Percentiles rank a stretch among this genome's conserved stretches.
Evolutionary conservation across 495 filamentous ascomycete species (phyloP).

Genomic region (Parachaetomium inaequale): DNA sequence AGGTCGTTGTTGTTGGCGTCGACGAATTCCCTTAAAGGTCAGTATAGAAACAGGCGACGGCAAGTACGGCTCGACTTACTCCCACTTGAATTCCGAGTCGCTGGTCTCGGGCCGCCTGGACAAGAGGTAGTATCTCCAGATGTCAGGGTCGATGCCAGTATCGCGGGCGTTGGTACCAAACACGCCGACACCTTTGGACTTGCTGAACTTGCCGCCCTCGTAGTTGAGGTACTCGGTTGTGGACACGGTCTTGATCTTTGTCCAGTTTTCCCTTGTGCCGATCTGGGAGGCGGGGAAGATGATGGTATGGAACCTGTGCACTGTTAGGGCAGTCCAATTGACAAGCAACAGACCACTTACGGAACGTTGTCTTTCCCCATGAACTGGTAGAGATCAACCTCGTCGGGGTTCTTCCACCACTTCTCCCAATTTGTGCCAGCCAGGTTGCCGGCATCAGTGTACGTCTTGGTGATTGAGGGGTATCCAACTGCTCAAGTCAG

Average conservation of each 20-base stretch:
- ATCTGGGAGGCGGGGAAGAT: conserved; percentile 88
- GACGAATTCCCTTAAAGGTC: conserved; percentile 59
- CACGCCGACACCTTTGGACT: conserved; percentile 82
- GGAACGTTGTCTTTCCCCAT: conserved; percentile 97
- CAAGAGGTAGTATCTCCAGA: conserved; percentile 92
- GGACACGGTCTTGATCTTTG: conserved; percentile 80
- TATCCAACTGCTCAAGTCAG: conserved; percentile 61
- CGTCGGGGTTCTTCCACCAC: conserved; percentile 90
- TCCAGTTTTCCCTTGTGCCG: conserved; percentile 81
- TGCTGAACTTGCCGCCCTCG: conserved; percentile 93
- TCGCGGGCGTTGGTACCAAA: conserved; percentile 87
- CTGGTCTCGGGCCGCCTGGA: conserved; percentile 83
- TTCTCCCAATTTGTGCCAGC: conserved; percentile 66
- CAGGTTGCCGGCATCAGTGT: conserved; percentile 54
- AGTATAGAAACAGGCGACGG: neutral
- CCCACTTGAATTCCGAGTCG: conserved; percentile 87
- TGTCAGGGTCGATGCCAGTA: conserved; percentile 78
- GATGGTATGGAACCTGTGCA: conserved; percentile 67
- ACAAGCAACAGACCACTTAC: conserved; percentile 3
- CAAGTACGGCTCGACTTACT: conserved; percentile 22
- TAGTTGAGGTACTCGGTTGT: conserved; percentile 97
- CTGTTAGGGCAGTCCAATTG: neutral
- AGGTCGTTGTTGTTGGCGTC: conserved; percentile 86
- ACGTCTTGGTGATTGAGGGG: conserved; percentile 89
- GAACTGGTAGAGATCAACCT: conserved; percentile 93